Evolutionary conservation across 805 yeast genomes (phyloP).

Genomic region (Spathaspora gorwiae): DNA sequence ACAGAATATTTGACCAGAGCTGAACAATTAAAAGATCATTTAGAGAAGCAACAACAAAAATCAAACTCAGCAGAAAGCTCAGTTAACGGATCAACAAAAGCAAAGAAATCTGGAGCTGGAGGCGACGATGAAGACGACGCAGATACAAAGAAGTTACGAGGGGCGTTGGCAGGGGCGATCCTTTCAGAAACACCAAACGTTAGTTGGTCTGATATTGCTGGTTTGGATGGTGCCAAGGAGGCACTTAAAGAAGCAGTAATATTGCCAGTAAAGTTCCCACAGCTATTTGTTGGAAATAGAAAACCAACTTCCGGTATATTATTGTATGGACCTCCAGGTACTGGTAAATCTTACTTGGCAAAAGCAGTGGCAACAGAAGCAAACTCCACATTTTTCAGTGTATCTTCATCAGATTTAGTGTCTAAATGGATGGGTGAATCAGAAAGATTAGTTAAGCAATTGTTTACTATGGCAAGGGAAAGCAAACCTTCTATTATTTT

Average conservation of each 20-base stretch:
- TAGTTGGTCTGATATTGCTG: slow-evolving; percentile 93
- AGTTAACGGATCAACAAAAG: slow-evolving; percentile 54
- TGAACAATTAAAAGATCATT: slow-evolving; percentile 85
- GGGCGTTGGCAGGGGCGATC: slow-evolving; percentile 89
- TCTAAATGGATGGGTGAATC: slow-evolving; percentile 99
- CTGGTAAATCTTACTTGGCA: slow-evolving; percentile 95
- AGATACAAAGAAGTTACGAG: slow-evolving; percentile 83
- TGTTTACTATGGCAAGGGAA: slow-evolving; percentile 94
- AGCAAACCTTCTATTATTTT: slow-evolving; percentile 93
- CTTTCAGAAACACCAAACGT: slow-evolving; percentile 89
- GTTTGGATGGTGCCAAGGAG: slow-evolving; percentile 91
- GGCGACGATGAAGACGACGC: slow-evolving; percentile 63
- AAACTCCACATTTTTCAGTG: slow-evolving; percentile 92
- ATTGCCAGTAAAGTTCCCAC: slow-evolving; percentile 93
- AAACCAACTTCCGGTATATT: slow-evolving; percentile 90
- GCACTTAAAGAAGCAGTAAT: slow-evolving; percentile 97
- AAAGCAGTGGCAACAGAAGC: slow-evolving; percentile 99
- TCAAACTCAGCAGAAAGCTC: slow-evolving; percentile 44
- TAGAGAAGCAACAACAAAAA: slow-evolving; percentile 60
- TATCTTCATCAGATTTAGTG: slow-evolving; percentile 92
- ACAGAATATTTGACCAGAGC: slow-evolving; percentile 91
- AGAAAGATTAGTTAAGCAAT: slow-evolving; percentile 90
- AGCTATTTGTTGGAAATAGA: slow-evolving; percentile 88
- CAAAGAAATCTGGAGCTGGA: slow-evolving; percentile 49
- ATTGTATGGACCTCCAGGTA: slow-evolving; percentile 75